Evolutionary conservation across 768 basidiomycete genomes (phyloP), one percentile per base, ranked within the genome.

Genomic region (Mycena leptocephala): DNA sequence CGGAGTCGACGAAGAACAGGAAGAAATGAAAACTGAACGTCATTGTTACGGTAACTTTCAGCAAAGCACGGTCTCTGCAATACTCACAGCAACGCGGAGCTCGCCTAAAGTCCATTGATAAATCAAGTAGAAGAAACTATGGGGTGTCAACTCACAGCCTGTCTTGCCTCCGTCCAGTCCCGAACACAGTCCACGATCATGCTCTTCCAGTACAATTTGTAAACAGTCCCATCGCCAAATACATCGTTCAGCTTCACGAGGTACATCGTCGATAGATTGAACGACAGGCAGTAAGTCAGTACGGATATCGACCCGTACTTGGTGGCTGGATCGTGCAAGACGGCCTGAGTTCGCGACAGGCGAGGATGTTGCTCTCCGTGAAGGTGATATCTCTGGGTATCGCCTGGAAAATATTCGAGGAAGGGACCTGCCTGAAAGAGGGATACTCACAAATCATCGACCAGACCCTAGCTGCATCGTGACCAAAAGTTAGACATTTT

Each of bases 201-300:
- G 6, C 81, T 75, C 20, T 85, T 81, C 91, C 92, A 93, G 14
- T 90, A 88, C 59, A 85, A 84, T 0, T 80, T 85, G 64, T 91
- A 92, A 5, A 93, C 89, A 48, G 90, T 84, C 30, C 88, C 85
- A 70, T 94, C 93, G 5, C 88, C 80, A 79, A 87, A 94, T 3
- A 92, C 73, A 3, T 86, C 81, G 48, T 91, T 85, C 10, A 94
- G 78, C 10, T 83, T 22, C 10, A 46, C 4, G 8, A 46, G 20
- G 46, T 70, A 70, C 14, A 11, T 37, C 2, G 7, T 3, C 1
- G 53, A 48, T 30, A 35, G 6, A 13, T 70, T 30, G 39, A 70
- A 70, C 2, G 68, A 70, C 18, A 70, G 14, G 28, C 11, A 14
- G 2, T 39, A 59, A 10, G 55, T 37, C 18, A 70, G 16, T 14